Conservation (phyloP, 2,329 filamentous ascomycete genomes). For the Geosmithia flava region DNA sequence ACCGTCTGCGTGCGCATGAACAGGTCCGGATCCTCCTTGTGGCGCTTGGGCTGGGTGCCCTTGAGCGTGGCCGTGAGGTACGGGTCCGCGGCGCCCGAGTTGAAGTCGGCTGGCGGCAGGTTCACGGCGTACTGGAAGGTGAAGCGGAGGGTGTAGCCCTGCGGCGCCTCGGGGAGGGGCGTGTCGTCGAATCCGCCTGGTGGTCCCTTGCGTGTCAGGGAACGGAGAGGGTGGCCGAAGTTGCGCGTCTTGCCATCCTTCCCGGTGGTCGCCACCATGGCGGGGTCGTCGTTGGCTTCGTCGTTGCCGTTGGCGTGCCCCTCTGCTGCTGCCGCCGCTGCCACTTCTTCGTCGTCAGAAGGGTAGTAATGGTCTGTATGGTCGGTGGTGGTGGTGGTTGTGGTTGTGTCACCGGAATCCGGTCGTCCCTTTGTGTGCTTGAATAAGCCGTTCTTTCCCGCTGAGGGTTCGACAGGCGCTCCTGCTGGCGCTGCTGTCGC, state of each 20-base stretch:
- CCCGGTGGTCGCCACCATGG: too few relatives aligned
- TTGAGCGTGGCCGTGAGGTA: slow-evolving; percentile 68
- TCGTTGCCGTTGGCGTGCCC: too few relatives aligned
- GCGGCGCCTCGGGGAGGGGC: slow-evolving; percentile 59
- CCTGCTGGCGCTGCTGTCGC: too few relatives aligned
- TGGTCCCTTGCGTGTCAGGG: slow-evolving; percentile 26
- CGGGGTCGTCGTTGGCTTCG: too few relatives aligned
- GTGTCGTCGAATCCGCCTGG: slow-evolving; percentile 72
- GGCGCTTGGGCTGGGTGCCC: slow-evolving; percentile 56
- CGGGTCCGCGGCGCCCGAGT: slow-evolving; percentile 69
- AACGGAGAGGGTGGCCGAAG: slow-evolving; percentile 1
- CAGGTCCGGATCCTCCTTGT: slow-evolving; percentile 76
- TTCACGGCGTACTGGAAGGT: slow-evolving; percentile 72
- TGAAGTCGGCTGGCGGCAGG: slow-evolving; percentile 71
- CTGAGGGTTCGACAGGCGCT: too few relatives aligned
- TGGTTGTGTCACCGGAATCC: background rate
- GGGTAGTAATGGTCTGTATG: background rate
- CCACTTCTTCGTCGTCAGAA: too few relatives aligned
- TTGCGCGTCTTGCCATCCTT: background rate
- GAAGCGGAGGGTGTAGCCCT: slow-evolving; percentile 76
- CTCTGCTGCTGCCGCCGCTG: too few relatives aligned
- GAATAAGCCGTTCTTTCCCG: too few relatives aligned
- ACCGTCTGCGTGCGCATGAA: slow-evolving; percentile 65
- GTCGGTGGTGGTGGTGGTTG: background rate
- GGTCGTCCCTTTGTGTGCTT: background rate